These are phyloP conservation scores for Polytrichum commune DNA, from an alignment of 225 moss, liverwort and hornwort genomes.

Conservation along the genomic window DNA sequence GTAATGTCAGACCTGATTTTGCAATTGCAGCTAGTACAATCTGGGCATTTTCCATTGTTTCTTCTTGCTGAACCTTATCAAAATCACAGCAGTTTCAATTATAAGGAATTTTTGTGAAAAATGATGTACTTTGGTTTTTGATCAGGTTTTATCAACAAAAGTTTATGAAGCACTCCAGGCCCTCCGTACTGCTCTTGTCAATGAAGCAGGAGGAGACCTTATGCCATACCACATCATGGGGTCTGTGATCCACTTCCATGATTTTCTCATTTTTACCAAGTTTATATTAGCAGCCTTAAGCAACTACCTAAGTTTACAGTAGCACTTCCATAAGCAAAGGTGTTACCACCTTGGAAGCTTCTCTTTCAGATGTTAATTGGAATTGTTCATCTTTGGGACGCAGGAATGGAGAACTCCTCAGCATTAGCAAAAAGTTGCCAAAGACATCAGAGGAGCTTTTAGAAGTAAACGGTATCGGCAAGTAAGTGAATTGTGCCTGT, in stretches of 20 bases:
- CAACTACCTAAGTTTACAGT: too few relatives aligned
- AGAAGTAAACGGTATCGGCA: slow-evolving; percentile 85
- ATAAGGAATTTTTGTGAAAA: not conserved
- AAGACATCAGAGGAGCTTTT: slow-evolving; percentile 84
- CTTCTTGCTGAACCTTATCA: not conserved
- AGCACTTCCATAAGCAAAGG: too few relatives aligned
- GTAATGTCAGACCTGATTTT: too few relatives aligned
- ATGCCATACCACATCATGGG: slow-evolving; percentile 97
- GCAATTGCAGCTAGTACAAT: too few relatives aligned
- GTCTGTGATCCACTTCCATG: slow-evolving; percentile 24
- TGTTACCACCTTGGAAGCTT: not conserved
- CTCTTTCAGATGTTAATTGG: slow-evolving; percentile 4
- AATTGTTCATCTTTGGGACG: slow-evolving; percentile 11
- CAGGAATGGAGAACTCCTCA: slow-evolving; percentile 79
- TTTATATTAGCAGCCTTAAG: too few relatives aligned
- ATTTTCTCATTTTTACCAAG: not conserved
- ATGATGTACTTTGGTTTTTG: slow-evolving; percentile 8
- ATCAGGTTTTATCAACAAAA: slow-evolving; percentile 61
- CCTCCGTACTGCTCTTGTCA: slow-evolving; percentile 70
- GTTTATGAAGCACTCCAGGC: slow-evolving; percentile 68
- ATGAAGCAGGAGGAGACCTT: slow-evolving; percentile 77
- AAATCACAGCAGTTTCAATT: too few relatives aligned
- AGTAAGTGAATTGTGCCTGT: slow-evolving; percentile 42
- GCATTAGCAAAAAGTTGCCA: slow-evolving; percentile 76
- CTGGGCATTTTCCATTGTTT: not conserved